These are phyloP conservation scores for Globisporangium cederbergense DNA, from an alignment of 352 stramenopile species.

Conservation along the genomic window DNA sequence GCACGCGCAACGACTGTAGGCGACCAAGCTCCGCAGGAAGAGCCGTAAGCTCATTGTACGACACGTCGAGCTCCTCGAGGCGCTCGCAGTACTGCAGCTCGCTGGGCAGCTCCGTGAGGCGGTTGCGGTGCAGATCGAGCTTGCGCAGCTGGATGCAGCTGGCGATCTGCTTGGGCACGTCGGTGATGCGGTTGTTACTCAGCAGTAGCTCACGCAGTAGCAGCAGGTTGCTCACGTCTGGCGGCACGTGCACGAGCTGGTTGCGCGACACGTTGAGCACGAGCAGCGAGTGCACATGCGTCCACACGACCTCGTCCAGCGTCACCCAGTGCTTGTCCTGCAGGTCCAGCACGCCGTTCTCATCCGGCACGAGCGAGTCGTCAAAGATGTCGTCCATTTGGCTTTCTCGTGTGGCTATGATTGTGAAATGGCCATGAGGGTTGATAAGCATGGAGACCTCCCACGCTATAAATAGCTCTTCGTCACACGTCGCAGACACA, in stretches of 20 bases:
- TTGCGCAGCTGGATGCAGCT: slow-evolving; percentile 64
- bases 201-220: slow-evolving; percentile 63
- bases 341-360: slow-evolving; percentile 67
- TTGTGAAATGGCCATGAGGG: neutral
- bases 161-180: slow-evolving; percentile 51
- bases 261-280: slow-evolving; percentile 71
- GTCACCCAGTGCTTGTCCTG: slow-evolving; percentile 80
- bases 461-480: neutral
- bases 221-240: slow-evolving; percentile 57
- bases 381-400: slow-evolving; percentile 78
- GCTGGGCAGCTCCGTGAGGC: slow-evolving; percentile 53
- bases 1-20: slow-evolving; percentile 46
- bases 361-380: slow-evolving; percentile 53
- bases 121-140: slow-evolving; percentile 65
- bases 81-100: slow-evolving; percentile 69
- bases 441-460: neutral
- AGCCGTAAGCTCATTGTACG: slow-evolving; percentile 59
- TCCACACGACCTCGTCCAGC: slow-evolving; percentile 79
- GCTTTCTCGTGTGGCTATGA: neutral
- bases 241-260: slow-evolving; percentile 59
- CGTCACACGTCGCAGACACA: too few species aligned
- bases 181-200: slow-evolving; percentile 53
- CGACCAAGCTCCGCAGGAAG: slow-evolving; percentile 52
- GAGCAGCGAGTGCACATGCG: slow-evolving; percentile 53
- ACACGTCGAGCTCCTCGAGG: slow-evolving; percentile 61